Percentiles rank a stretch among this genome's conserved stretches.
phyloP scores from a whole-genome alignment of 2,329 filamentous ascomycete species.

The Tolypocladium paradoxum region DNA sequence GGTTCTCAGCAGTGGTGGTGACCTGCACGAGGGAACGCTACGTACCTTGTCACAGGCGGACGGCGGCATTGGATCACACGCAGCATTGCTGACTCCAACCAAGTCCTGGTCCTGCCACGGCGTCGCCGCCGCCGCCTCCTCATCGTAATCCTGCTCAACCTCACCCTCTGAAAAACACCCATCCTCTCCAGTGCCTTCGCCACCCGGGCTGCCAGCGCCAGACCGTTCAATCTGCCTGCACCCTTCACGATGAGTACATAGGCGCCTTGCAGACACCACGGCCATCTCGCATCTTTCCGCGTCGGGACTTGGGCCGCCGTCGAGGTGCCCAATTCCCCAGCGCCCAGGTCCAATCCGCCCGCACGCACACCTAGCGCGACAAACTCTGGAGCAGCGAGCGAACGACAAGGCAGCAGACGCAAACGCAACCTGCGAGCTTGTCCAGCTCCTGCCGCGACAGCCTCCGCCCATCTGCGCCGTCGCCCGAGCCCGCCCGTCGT shows the following conservation, averaged over 20 bases:
- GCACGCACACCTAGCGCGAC: slow-evolving; percentile 1
- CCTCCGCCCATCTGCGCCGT: not conserved
- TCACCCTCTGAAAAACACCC: not conserved
- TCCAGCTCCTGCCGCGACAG: not conserved
- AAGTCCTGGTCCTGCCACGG: not conserved
- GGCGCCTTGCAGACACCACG: slow-evolving; percentile 3
- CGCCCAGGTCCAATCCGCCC: not conserved
- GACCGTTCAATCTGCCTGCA: not conserved
- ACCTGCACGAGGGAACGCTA: no score
- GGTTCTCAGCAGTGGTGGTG: not conserved
- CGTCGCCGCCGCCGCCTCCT: not conserved
- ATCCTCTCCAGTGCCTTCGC: not conserved
- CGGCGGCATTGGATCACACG: not conserved
- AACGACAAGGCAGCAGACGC: not conserved
- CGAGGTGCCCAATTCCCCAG: slow-evolving; percentile 10
- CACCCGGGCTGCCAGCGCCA: not conserved
- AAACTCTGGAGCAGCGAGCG: not conserved
- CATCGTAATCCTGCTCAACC: not conserved
- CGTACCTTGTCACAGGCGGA: not conserved
- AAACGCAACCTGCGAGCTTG: not conserved
- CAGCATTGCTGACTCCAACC: not conserved
- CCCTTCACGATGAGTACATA: slow-evolving; percentile 6
- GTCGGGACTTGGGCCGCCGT: slow-evolving; percentile 9
- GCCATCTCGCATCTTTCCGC: slow-evolving; percentile 6
- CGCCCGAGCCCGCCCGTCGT: not conserved